Base-by-base conservation (phyloP, 345 rosid genomes). In the Camelina hispida region DNA sequence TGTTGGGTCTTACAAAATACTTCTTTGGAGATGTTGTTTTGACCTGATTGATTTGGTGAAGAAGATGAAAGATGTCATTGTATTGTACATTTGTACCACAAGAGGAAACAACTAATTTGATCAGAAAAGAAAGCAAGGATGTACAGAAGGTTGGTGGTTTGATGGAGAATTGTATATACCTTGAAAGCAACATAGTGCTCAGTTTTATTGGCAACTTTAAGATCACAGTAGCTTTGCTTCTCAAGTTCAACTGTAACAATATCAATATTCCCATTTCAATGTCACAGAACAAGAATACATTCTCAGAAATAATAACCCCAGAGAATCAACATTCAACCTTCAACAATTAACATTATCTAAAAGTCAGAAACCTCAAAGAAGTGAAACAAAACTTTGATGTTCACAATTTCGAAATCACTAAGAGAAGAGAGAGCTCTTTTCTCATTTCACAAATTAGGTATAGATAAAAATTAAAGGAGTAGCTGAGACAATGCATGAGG, bases 21-120 rank as follows among this genome's bases (percentile, higher is more conserved):
- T 91, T 94, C 82, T 87, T 94, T 1, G 98, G 98, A 50, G 96
- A 90, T 77, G 98, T 94, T 37, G 98, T 94, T 84, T 94, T 94
- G 69, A 94, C 98, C 98, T 94, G 69, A 69, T 55, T 55, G 22
- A 20, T 20, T 67, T 35, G 56, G 50, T 47, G 28, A 72, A 54
- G 37, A 47, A 28, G 13, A 64, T 51, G 55, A 63, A 28, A 66
- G n/a, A 73, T 59, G 47, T 16, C 61, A 7, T 0, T 28, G n/a
- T n/a, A n/a, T n/a, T 28, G 30, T 28, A 32, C 28, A 32, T 42
- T 42, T 6, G 57, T 14, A 30, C n/a, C 8, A 14, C 7, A 44
- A 2, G 28, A 62, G 32, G 32, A 60, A n/a, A 60, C 30, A 34
- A 9, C 50, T 43, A 34, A 34, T 22, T 23, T 65, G 6, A 50